phyloP scores from a whole-genome alignment of 2,329 filamentous ascomycete species.

The Apiospora rasikravindrae region DNA sequence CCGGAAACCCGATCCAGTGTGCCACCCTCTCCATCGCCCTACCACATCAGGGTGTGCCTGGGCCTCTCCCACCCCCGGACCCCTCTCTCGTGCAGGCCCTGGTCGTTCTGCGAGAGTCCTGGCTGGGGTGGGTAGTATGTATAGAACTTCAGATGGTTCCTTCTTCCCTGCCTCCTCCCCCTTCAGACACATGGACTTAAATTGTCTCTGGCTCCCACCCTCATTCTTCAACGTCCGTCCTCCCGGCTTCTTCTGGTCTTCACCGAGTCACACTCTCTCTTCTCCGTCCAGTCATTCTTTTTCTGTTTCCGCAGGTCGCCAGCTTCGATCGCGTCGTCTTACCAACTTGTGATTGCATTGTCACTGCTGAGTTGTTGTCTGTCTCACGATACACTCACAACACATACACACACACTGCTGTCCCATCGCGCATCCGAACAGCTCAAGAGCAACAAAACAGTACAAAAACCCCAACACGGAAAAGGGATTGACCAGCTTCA shows the following conservation, averaged over 20 bases:
- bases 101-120: neutral
- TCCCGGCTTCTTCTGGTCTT: constrained; percentile 14
- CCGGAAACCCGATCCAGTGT: constrained; percentile 13
- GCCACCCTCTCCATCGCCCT: neutral
- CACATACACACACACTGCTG: constrained; percentile 23
- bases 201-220: constrained; percentile 3
- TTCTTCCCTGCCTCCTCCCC: neutral
- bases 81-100: neutral
- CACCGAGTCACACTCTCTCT: constrained; percentile 14
- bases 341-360: constrained; percentile 20
- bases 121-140: neutral
- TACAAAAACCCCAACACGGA: constrained; percentile 18
- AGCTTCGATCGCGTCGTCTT: constrained; percentile 33
- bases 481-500: constrained; percentile 23
- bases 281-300: constrained; percentile 35
- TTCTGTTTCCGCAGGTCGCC: constrained; percentile 34
- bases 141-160: constrained; percentile 6
- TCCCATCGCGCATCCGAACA: constrained; percentile 23
- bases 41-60: neutral
- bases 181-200: constrained; percentile 7
- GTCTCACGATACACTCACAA: constrained; percentile 31
- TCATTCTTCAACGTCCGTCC: neutral
- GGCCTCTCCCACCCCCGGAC: neutral
- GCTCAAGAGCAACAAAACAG: neutral
- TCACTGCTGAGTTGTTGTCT: constrained; percentile 28